phyloP scores from a whole-genome alignment of 192 early-diverging fungal genomes.

The Rhizophagus sp. region DNA sequence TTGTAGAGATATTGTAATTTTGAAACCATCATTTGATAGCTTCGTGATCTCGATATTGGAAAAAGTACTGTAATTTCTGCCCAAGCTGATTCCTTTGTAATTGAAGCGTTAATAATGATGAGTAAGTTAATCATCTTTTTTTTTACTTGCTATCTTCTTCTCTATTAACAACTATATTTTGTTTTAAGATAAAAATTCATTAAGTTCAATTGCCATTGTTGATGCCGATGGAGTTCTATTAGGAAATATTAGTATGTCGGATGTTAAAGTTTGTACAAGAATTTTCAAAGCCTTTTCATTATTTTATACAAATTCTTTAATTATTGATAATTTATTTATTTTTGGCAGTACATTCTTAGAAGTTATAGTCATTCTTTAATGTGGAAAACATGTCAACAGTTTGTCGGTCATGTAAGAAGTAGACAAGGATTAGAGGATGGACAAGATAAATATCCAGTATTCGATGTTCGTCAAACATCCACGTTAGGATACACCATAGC shows the following conservation, averaged over 20 bases:
- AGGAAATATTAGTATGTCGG: slow-evolving; percentile 70
- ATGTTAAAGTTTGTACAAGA: slow-evolving; percentile 53
- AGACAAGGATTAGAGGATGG: slow-evolving; percentile 69
- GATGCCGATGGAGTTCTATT: slow-evolving; percentile 54
- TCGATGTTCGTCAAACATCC: slow-evolving; percentile 71
- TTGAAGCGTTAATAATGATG: slow-evolving; percentile 68
- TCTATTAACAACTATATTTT: slow-evolving; percentile 7
- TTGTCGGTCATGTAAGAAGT: slow-evolving; percentile 59
- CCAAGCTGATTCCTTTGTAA: slow-evolving; percentile 51
- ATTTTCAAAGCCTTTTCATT: background rate
- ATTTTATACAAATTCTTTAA: background rate
- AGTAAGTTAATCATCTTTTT: slow-evolving; percentile 35
- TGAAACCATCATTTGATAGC: slow-evolving; percentile 29
- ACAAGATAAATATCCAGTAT: slow-evolving; percentile 69
- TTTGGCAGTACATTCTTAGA: slow-evolving; percentile 36
- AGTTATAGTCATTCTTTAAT: slow-evolving; percentile 50
- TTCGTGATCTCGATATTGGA: slow-evolving; percentile 60
- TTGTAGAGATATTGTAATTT: background rate
- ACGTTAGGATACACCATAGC: slow-evolving; percentile 71
- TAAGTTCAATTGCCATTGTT: slow-evolving; percentile 66
- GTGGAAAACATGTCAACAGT: slow-evolving; percentile 60
- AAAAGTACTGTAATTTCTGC: slow-evolving; percentile 55
- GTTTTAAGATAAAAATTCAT: slow-evolving; percentile 52
- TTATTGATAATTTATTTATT: background rate
- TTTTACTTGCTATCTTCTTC: background rate